Evolutionary conservation across 352 stramenopile species (phyloP).

Genomic region (Pythium volutum): DNA sequence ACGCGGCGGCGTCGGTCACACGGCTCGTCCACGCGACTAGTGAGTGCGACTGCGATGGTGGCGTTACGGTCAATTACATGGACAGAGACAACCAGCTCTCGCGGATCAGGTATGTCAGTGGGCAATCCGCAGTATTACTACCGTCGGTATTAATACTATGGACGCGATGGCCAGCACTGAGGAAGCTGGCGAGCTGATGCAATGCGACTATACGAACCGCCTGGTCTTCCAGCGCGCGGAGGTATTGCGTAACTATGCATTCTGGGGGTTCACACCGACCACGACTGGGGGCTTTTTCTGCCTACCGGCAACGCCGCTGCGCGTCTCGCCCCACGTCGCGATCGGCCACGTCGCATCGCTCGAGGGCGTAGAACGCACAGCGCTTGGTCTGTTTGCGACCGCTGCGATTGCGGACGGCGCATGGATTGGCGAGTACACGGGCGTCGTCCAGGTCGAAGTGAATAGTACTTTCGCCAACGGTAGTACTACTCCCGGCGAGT

Average conservation of each 20-base stretch:
- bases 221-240: constrained; percentile 61
- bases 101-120: constrained; percentile 31
- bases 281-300: constrained; percentile 39
- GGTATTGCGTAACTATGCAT: constrained; percentile 70
- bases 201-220: constrained; percentile 60
- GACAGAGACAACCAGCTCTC: constrained; percentile 29
- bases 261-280: constrained; percentile 66
- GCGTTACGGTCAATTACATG: constrained; percentile 42
- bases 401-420: constrained; percentile 35
- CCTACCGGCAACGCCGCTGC: constrained; percentile 15
- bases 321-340: constrained; percentile 41
- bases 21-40: constrained; percentile 35
- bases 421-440: constrained; percentile 69
- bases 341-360: constrained; percentile 54
- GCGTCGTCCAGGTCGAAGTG: constrained; percentile 37
- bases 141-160: neutral
- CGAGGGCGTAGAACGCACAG: constrained; percentile 34
- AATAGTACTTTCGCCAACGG: neutral
- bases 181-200: constrained; percentile 60
- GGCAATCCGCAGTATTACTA: neutral
- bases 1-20: constrained; percentile 33
- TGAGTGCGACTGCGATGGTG: constrained; percentile 30
- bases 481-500: neutral
- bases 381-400: constrained; percentile 62
- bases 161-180: constrained; percentile 27